phyloP scores from a whole-genome alignment of 495 filamentous ascomycete species.

The Immersiella caudata region DNA sequence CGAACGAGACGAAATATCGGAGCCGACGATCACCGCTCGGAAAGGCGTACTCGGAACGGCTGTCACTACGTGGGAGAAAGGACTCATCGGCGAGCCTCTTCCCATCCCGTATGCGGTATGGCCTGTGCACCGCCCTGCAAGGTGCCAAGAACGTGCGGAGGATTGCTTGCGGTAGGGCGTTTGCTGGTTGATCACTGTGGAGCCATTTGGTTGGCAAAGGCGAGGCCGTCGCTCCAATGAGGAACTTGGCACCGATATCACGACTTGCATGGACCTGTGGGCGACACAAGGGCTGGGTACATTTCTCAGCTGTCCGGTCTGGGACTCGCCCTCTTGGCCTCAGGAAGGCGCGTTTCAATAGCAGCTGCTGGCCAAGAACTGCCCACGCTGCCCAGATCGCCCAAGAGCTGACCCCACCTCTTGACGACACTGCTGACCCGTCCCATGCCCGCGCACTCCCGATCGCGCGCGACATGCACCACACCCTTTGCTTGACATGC shows the following conservation, averaged over 20 bases:
- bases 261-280: background rate
- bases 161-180: background rate
- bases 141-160: background rate
- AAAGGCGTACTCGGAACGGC: conserved; percentile 1
- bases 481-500: conserved; percentile 17
- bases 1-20: background rate
- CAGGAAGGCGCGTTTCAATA: background rate
- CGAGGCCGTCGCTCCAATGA: background rate
- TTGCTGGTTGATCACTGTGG: background rate
- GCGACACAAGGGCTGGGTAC: background rate
- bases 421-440: conserved; percentile 12
- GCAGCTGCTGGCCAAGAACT: conserved; percentile 1
- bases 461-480: conserved; percentile 4
- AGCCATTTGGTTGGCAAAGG: background rate
- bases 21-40: background rate
- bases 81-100: background rate
- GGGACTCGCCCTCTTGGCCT: background rate
- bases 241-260: background rate
- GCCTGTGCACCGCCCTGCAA: background rate
- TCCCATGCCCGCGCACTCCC: conserved; percentile 4
- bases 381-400: background rate
- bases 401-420: conserved; percentile 1
- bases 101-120: background rate
- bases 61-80: background rate
- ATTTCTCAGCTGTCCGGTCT: background rate